Evolutionary conservation across 345 rosid genomes (phyloP).

Genomic region (Iberis pinnata): DNA sequence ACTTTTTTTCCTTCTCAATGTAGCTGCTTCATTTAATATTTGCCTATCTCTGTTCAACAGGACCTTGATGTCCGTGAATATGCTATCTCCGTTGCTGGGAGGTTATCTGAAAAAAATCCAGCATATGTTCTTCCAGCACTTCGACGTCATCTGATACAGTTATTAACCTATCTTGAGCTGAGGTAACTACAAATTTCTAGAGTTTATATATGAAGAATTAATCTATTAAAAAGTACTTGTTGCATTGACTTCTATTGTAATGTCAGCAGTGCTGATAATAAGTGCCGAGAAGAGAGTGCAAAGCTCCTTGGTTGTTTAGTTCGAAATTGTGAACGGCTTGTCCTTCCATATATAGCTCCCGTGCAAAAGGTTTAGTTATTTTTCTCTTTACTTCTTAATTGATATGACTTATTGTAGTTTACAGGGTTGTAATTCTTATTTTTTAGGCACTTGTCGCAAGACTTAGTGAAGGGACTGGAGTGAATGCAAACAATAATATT

Average conservation of each 20-base stretch:
- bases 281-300: constrained; percentile 97
- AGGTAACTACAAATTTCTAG: constrained; percentile 46
- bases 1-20: constrained; percentile 1
- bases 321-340: constrained; percentile 85
- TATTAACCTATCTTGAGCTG: constrained; percentile 87
- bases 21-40: constrained; percentile 16
- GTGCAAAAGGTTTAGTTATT: constrained; percentile 73
- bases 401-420: constrained; percentile 12
- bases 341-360: constrained; percentile 90
- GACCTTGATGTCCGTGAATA: constrained; percentile 92
- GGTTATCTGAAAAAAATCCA: constrained; percentile 94
- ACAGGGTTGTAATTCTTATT: constrained; percentile 20
- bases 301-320: constrained; percentile 95
- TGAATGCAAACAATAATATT: constrained; percentile 79
- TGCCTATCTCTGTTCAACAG: constrained; percentile 37
- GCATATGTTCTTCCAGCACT: constrained; percentile 99
- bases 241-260: constrained; percentile 36
- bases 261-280: constrained; percentile 94
- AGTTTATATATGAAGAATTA: constrained; percentile 3
- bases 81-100: constrained; percentile 92
- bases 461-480: constrained; percentile 75
- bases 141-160: constrained; percentile 96
- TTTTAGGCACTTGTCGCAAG: constrained; percentile 93
- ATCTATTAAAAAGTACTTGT: constrained; percentile 14
- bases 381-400: constrained; percentile 20